Evolutionary conservation across 1,284 basidiomycete species (phyloP).

Genomic region (Coniferiporia sulphurascens): DNA sequence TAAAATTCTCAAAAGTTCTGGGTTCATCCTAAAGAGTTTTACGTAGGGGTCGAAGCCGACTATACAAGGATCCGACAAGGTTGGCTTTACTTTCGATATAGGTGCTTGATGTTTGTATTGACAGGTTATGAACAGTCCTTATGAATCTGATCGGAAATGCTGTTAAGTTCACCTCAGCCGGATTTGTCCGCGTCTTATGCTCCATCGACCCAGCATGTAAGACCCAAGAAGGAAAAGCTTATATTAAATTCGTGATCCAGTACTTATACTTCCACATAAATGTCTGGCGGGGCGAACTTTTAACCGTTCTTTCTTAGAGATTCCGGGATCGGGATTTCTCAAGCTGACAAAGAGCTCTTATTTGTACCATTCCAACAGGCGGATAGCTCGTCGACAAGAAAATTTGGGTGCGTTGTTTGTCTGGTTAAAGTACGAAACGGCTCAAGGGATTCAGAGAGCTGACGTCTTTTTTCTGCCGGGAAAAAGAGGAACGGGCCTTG

Average conservation of each 20-base stretch:
- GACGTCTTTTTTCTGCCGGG: neutral
- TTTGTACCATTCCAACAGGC: slow-evolving; percentile 73
- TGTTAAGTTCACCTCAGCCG: slow-evolving; percentile 63
- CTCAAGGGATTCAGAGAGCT: slow-evolving; percentile 46
- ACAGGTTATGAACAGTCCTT: slow-evolving; percentile 38
- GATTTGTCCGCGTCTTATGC: slow-evolving; percentile 57
- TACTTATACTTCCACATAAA: slow-evolving; percentile 26
- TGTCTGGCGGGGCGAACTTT: neutral
- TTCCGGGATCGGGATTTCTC: slow-evolving; percentile 62
- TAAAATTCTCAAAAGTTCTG: neutral
- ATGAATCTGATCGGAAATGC: slow-evolving; percentile 76
- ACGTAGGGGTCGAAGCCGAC: slow-evolving; percentile 61
- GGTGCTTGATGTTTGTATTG: slow-evolving; percentile 1
- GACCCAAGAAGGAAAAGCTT: slow-evolving; percentile 36
- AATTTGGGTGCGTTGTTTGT: slow-evolving; percentile 42
- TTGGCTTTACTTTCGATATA: slow-evolving; percentile 23
- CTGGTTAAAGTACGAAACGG: neutral
- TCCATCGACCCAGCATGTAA: slow-evolving; percentile 39
- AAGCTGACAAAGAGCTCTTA: slow-evolving; percentile 56
- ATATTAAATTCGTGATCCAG: slow-evolving; percentile 62
- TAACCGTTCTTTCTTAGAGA: slow-evolving; percentile 22
- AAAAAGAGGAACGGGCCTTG: slow-evolving; percentile 32
- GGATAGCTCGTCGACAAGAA: slow-evolving; percentile 67
- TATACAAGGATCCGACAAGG: slow-evolving; percentile 69
- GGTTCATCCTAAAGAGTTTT: neutral